Base-by-base conservation (phyloP, 306 rosid genomes). In the Cucumis hystrix region DNA sequence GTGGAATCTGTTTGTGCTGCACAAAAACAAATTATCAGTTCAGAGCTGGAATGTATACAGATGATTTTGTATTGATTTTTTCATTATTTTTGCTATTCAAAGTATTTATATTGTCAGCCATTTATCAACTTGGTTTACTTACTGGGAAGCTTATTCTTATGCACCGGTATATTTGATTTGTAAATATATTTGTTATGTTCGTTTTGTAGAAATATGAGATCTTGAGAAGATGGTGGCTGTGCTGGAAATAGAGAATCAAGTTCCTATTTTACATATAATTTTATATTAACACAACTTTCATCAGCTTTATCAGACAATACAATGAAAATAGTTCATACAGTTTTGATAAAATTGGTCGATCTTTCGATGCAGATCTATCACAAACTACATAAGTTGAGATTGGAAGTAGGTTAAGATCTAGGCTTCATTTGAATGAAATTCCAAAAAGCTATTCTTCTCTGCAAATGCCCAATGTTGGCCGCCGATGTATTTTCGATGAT, bases 391-490 rank as follows among this genome's bases (percentile, higher is more conserved):
- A 68, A 68, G 56, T 68, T 43, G 39, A 39, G 39, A 7, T 69
- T 21, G 75, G 54, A 57, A 37, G 20, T 13, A 45, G 35, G 75
- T 20, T 45, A 69, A 45, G 75, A 45, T 43, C 56, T 68, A 6
- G 57, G 40, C 76, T 28, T 49, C 18, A 7, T 51, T 25, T 33
- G 60, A 49, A 37, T 10, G 25, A 28, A 8, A 14, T 49, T 30
- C 62, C 62, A 73, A 51, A 39, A 70, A 47, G 59, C 76, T 41
- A 67, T 25, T 49, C 77, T 73, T 45, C 77, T 52, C 49, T 54
- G 62, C 47, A 73, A 52, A 30, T 73, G 37, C 30, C 30, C 28
- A 52, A 28, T 4, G 6, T 8, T 30, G 40, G 62, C 20, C 49
- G 62, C 20, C 49, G 10, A 33, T 30, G 18, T 37, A 52, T 52